Conservation (phyloP, 345 rosid genomes). For the Lepidium didymum region DNA sequence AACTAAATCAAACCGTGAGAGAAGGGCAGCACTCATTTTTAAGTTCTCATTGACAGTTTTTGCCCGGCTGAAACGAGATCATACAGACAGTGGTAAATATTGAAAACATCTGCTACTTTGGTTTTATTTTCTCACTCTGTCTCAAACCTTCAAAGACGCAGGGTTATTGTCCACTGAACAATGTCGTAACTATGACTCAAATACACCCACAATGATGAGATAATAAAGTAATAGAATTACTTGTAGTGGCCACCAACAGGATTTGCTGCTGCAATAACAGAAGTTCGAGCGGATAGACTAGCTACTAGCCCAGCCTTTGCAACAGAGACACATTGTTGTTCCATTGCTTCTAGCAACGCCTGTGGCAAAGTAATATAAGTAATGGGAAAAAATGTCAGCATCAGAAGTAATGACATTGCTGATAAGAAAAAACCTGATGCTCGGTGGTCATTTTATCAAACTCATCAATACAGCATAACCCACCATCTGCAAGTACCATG, state of each 20-base stretch:
- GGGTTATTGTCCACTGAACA: not conserved
- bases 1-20: slow-evolving; percentile 93
- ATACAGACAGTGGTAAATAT: slow-evolving; percentile 9
- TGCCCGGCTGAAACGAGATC: slow-evolving; percentile 80
- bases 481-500: slow-evolving; percentile 97
- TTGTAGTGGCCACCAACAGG: slow-evolving; percentile 98
- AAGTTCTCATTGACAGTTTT: slow-evolving; percentile 96
- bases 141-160: slow-evolving; percentile 2
- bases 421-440: slow-evolving; percentile 65
- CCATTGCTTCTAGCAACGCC: slow-evolving; percentile 99
- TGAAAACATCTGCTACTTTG: not conserved
- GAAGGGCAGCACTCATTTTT: slow-evolving; percentile 94
- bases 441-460: slow-evolving; percentile 96
- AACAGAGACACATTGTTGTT: slow-evolving; percentile 96
- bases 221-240: slow-evolving; percentile 38
- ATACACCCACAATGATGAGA: not conserved
- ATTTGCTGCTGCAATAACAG: slow-evolving; percentile 96
- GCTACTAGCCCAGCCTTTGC: slow-evolving; percentile 99
- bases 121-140: not conserved
- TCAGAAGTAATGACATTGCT: slow-evolving; percentile 9
- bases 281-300: slow-evolving; percentile 91
- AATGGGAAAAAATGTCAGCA: slow-evolving; percentile 10
- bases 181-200: not conserved
- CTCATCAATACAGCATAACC: slow-evolving; percentile 95
- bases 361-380: slow-evolving; percentile 31